Evolutionary conservation across 345 rosid species (phyloP), one percentile per base, ranked within the genome.

Genomic region (Corymbia maculata): DNA sequence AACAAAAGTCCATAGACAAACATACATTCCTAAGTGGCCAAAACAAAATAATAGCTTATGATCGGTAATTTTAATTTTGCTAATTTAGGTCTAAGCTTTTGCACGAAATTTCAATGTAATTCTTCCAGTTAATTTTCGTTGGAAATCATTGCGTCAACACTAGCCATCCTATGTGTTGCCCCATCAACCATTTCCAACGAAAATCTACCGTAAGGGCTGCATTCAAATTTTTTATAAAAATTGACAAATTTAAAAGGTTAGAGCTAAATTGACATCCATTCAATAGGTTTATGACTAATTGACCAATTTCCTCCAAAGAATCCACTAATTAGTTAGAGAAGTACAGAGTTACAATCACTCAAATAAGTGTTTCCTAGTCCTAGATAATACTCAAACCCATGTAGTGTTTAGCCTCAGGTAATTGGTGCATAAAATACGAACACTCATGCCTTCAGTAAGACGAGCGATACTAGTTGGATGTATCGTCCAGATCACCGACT

Each of bases 251-350:
- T 30, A 3, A 66, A 30, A 66, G 1, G 1, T 66, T 66, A 66
- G 6, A 32, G 7, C 1, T 15, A 0, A 66, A 30, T 8, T 30
- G 11, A 7, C 5, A 66, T 66, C 15, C 1, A 1, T 14, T n/a
- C 44, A 32, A 16, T 68, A 32, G 2, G 5, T 68, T 15, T 32
- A 32, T 36, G 79, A 9, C 79, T 8, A 2, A 68, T 68, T 68
- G 10, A 16, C 4, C 42, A 32, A 32, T 15, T 68, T 68, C 17
- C 9, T 6, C 10, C 11, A 30, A 68, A 30, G 79, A 30, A 32
- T 68, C 79, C 79, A 68, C 79, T 32, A 32, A 68, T 32, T 16
- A 8, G 32, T 68, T 12, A 2, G 42, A 68, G 79, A 68, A 68
- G 19, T 36, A 8, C 24, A 68, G 5, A 32, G 10, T 32, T 32